A percentile compares a stretch with the other conserved stretches of the same genome.
Conservation (phyloP, 371 early-diverging fungal species). For the Syncephalastrum monosporum region DNA sequence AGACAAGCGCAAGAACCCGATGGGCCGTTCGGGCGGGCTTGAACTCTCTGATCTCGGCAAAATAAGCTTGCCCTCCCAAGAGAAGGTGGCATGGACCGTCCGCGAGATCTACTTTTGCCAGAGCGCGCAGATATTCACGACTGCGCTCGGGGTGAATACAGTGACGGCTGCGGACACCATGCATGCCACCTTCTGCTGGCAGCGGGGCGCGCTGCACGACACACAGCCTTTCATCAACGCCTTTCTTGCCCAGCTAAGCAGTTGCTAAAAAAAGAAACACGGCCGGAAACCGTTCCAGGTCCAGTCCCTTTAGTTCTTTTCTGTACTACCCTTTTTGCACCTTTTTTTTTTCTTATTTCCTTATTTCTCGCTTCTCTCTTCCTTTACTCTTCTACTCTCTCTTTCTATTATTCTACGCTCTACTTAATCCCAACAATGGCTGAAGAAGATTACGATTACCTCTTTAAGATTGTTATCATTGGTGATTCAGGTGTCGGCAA, state of each 20-base stretch:
- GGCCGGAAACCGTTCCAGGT: no score
- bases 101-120: slow-evolving; percentile 34
- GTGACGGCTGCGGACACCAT: slow-evolving; percentile 19
- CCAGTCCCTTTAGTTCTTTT: not conserved
- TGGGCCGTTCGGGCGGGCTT: slow-evolving; percentile 39
- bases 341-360: not conserved
- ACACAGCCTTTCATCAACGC: not conserved
- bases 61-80: slow-evolving; percentile 3
- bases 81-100: slow-evolving; percentile 13
- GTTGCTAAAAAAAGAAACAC: no score
- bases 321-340: not conserved
- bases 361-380: not conserved
- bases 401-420: not conserved
- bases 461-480: slow-evolving; percentile 92
- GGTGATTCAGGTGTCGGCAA: slow-evolving; percentile 90
- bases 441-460: slow-evolving; percentile 79
- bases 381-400: not conserved
- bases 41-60: slow-evolving; percentile 44
- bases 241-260: slow-evolving; percentile 1
- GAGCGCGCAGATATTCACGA: slow-evolving; percentile 29
- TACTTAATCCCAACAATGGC: slow-evolving; percentile 8
- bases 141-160: slow-evolving; percentile 22
- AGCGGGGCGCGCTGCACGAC: slow-evolving; percentile 21
- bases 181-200: slow-evolving; percentile 33
- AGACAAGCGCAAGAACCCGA: slow-evolving; percentile 14